phyloP scores from a whole-genome alignment of 306 rosid genomes.

The Cyclanthera cordifolia region DNA sequence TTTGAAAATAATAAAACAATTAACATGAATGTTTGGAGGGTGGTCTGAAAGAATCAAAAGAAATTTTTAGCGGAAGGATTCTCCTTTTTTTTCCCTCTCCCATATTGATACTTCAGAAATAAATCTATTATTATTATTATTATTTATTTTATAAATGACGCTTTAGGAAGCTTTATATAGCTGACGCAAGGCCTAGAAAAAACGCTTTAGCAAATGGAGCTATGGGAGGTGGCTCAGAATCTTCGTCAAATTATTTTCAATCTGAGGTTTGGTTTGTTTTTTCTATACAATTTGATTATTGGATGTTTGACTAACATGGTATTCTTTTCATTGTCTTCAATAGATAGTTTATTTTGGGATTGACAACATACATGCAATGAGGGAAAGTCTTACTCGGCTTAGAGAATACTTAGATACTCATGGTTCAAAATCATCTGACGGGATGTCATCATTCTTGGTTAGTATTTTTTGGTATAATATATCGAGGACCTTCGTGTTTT shows the following conservation, averaged over 20 bases:
- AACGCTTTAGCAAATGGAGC: constrained; percentile 98
- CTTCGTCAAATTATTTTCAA: constrained; percentile 83
- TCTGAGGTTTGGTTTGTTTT: constrained; percentile 40
- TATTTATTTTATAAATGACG: not conserved
- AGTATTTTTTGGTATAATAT: no score
- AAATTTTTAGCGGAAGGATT: not conserved
- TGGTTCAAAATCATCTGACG: constrained; percentile 87
- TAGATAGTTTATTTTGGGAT: constrained; percentile 91
- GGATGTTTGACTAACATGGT: constrained; percentile 7
- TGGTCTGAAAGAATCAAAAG: not conserved
- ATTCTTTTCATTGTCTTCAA: constrained; percentile 10
- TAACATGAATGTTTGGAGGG: not conserved
- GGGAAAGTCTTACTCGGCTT: constrained; percentile 87
- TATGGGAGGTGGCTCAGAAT: constrained; percentile 99
- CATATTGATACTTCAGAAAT: not conserved
- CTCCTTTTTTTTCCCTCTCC: not conserved
- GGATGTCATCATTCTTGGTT: constrained; percentile 61
- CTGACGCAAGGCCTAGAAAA: constrained; percentile 93
- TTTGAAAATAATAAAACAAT: not conserved
- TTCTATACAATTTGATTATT: constrained; percentile 11
- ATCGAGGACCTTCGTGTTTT: no score
- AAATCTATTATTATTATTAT: not conserved
- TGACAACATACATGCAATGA: constrained; percentile 96
- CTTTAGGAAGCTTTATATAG: constrained; percentile 80
- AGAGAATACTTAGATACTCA: constrained; percentile 84